Evolutionary conservation across 345 rosid species (phyloP).

Genomic region (Brassica incana): DNA sequence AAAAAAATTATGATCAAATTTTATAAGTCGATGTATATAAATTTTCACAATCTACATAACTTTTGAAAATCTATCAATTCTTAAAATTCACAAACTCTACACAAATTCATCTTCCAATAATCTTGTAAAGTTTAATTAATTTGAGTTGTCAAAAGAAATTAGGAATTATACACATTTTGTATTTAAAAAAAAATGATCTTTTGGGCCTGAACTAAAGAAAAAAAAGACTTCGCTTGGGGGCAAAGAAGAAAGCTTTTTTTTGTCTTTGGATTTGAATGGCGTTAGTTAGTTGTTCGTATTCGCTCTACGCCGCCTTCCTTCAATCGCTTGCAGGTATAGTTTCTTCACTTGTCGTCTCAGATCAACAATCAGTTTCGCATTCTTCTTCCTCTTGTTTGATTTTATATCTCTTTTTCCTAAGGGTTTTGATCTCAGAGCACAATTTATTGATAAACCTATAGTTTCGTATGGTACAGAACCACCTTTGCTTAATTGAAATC

Average conservation of each 20-base stretch:
- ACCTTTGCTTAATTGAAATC: background rate
- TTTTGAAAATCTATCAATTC: too few relatives aligned
- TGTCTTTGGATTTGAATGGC: background rate
- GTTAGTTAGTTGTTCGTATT: background rate
- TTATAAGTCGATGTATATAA: too few relatives aligned
- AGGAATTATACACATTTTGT: too few relatives aligned
- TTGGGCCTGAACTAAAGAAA: background rate
- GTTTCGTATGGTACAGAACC: background rate
- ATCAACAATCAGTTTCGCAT: background rate
- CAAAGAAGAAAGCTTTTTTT: too few relatives aligned
- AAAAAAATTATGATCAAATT: too few relatives aligned
- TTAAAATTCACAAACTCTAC: too few relatives aligned
- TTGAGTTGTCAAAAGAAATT: too few relatives aligned
- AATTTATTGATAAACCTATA: background rate
- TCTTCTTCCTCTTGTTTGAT: background rate
- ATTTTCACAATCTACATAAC: too few relatives aligned
- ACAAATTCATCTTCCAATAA: too few relatives aligned
- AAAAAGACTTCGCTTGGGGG: too few relatives aligned
- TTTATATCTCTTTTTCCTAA: too few relatives aligned
- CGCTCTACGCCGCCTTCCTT: background rate
- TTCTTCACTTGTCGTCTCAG: background rate
- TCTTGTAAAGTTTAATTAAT: too few relatives aligned
- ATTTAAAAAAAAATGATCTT: background rate
- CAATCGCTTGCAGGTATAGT: background rate
- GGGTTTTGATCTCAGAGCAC: background rate